phyloP scores from a whole-genome alignment of 192 early-diverging fungal species.

The Phycomyces nitens region DNA sequence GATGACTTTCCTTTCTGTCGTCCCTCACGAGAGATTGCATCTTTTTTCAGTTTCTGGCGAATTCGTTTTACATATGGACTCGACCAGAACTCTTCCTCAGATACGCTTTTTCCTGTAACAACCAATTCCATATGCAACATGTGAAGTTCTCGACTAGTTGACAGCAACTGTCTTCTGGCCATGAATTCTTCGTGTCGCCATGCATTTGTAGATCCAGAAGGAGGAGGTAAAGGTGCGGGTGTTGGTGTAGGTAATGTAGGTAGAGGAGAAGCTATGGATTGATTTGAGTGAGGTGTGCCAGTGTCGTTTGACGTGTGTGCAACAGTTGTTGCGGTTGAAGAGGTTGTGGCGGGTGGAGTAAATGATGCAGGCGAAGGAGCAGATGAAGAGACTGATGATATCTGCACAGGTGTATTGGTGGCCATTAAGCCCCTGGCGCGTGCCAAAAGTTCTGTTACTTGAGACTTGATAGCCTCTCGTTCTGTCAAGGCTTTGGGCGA shows the following conservation, averaged over 20 bases:
- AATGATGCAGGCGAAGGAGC: slow-evolving; percentile 7
- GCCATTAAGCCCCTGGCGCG: slow-evolving; percentile 9
- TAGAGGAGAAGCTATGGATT: background rate
- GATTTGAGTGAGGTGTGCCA: background rate
- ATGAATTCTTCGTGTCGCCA: slow-evolving; percentile 54
- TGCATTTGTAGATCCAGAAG: background rate
- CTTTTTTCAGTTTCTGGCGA: slow-evolving; percentile 54
- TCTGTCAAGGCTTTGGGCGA: slow-evolving; percentile 21
- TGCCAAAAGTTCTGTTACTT: slow-evolving; percentile 26
- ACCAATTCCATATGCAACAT: slow-evolving; percentile 78
- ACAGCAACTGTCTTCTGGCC: slow-evolving; percentile 58
- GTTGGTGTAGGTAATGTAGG: slow-evolving; percentile 8
- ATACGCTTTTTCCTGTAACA: slow-evolving; percentile 57
- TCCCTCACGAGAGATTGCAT: slow-evolving; percentile 62
- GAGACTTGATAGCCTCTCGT: slow-evolving; percentile 32
- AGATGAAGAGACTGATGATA: slow-evolving; percentile 5
- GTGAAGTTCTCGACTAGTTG: slow-evolving; percentile 62
- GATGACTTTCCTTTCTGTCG: slow-evolving; percentile 83
- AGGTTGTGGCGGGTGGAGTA: background rate
- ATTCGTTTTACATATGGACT: slow-evolving; percentile 56
- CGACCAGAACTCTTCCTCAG: slow-evolving; percentile 95
- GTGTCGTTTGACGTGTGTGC: background rate
- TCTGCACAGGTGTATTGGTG: slow-evolving; percentile 14
- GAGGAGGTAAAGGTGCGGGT: slow-evolving; percentile 1
- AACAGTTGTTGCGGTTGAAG: slow-evolving; percentile 6